Percentiles rank a stretch among this genome's conserved stretches.
Conservation (phyloP, 2,329 filamentous ascomycete genomes). For the Delphinella strobiligena region DNA sequence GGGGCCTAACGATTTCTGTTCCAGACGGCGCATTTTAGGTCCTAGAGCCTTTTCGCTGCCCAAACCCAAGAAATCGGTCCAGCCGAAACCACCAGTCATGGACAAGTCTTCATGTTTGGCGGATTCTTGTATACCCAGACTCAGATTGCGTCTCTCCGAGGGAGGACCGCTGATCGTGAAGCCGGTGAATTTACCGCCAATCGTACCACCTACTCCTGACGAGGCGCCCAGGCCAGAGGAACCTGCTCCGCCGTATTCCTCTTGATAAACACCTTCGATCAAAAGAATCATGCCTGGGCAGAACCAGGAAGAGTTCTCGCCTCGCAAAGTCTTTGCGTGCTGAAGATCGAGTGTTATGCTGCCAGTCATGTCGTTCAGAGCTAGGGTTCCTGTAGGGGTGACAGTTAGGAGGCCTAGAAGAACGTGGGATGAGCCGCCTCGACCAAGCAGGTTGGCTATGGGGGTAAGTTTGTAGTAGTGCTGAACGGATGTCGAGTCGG, state of each 20-base stretch:
- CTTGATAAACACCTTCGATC: constrained; percentile 91
- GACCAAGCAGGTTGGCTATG: constrained; percentile 62
- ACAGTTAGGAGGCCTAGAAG: constrained; percentile 73
- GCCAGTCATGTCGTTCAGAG: constrained; percentile 76
- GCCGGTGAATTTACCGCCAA: constrained; percentile 83
- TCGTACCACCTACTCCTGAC: constrained; percentile 74
- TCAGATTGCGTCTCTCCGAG: constrained; percentile 70
- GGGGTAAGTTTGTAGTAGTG: constrained; percentile 80
- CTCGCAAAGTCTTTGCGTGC: constrained; percentile 67
- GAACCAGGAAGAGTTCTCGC: constrained; percentile 73
- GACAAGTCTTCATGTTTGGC: constrained; percentile 29
- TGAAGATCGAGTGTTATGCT: constrained; percentile 75
- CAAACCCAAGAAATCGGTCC: constrained; percentile 90
- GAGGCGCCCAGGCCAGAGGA: constrained; percentile 50
- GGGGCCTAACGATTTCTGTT: constrained; percentile 49
- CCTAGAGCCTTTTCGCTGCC: constrained; percentile 81
- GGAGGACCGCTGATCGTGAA: constrained; percentile 88
- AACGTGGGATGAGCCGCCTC: constrained; percentile 74
- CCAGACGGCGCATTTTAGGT: constrained; percentile 68
- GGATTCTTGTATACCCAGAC: constrained; percentile 55
- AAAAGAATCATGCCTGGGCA: constrained; percentile 92
- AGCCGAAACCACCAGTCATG: constrained; percentile 65
- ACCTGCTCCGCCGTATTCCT: constrained; percentile 63
- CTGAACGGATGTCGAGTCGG: constrained; percentile 44
- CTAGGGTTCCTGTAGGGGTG: constrained; percentile 68